phyloP scores from a whole-genome alignment of 352 stramenopile genomes.

The Globisporangium carolinianum region DNA sequence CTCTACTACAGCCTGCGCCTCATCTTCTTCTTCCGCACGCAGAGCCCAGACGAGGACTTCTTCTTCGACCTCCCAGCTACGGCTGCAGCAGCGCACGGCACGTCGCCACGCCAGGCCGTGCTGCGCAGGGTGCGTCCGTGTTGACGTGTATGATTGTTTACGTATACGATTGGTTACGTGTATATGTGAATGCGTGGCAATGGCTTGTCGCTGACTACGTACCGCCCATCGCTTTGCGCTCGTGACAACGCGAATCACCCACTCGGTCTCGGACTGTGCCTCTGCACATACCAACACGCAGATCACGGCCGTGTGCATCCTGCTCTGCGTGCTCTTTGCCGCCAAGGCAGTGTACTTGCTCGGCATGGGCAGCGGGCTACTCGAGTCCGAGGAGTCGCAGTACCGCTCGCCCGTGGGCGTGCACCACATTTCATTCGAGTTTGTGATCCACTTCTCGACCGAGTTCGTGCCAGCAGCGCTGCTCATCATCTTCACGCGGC shows the following conservation, averaged over 20 bases:
- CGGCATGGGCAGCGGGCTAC: constrained; percentile 52
- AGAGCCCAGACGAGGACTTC: constrained; percentile 69
- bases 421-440: constrained; percentile 67
- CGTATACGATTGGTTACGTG: constrained; percentile 4
- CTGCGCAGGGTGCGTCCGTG: constrained; percentile 40
- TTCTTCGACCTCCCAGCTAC: constrained; percentile 69
- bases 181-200: too few relatives aligned
- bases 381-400: constrained; percentile 57
- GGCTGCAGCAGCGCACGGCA: constrained; percentile 7
- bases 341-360: constrained; percentile 65
- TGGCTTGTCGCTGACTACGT: too few relatives aligned
- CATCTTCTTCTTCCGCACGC: constrained; percentile 74
- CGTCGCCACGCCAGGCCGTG: constrained; percentile 54
- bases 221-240: too few relatives aligned
- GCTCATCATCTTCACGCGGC: constrained; percentile 59
- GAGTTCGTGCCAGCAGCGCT: constrained; percentile 68
- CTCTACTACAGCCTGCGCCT: constrained; percentile 78
- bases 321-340: constrained; percentile 63
- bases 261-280: not conserved
- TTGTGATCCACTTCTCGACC: constrained; percentile 60
- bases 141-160: constrained; percentile 2
- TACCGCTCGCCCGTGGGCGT: constrained; percentile 54
- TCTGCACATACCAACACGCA: constrained; percentile 7
- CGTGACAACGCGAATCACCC: not conserved
- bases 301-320: constrained; percentile 71